Evolutionary conservation across 208 protist species (phyloP).

Genomic region (Acanthamoeba castellanii): DNA sequence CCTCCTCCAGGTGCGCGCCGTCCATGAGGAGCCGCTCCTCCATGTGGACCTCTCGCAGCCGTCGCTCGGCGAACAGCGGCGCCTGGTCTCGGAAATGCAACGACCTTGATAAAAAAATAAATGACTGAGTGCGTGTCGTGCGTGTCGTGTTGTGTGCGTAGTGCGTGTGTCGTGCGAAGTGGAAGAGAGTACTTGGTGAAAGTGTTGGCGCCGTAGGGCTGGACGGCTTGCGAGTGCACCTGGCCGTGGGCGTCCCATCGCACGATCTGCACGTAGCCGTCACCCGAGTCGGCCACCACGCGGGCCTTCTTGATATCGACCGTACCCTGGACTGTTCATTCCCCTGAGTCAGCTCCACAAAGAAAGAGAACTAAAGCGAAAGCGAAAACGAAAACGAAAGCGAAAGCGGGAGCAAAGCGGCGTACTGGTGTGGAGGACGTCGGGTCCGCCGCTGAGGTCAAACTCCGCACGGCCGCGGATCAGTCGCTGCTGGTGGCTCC

Average conservation of each 20-base stretch:
- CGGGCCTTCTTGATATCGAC: not conserved
- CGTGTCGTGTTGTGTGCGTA: too few species aligned
- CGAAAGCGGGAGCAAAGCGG: not conserved
- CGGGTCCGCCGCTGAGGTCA: constrained; percentile 29
- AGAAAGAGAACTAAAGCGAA: not conserved
- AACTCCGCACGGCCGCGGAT: not conserved
- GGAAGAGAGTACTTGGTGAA: not conserved
- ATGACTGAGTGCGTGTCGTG: not conserved
- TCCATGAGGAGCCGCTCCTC: not conserved
- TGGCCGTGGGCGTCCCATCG: constrained; percentile 49
- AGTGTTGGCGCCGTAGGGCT: constrained; percentile 11
- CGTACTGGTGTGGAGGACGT: constrained; percentile 63
- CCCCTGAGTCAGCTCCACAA: not conserved
- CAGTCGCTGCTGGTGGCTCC: not conserved
- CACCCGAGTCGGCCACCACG: constrained; percentile 1
- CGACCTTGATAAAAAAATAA: not conserved
- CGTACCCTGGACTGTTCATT: not conserved
- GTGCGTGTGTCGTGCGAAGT: not conserved
- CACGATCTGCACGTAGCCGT: constrained; percentile 25
- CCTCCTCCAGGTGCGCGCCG: constrained; percentile 3
- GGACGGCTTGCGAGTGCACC: constrained; percentile 26
- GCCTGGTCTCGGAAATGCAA: constrained; percentile 52
- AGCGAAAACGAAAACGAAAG: not conserved
- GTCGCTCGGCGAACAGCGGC: not conserved
- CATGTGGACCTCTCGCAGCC: constrained; percentile 39